A percentile compares a stretch with the other conserved stretches of the same genome.
These are phyloP conservation scores for Oryza nivara DNA, from an alignment of 176 grass and related monocot genomes.

Conservation along the genomic window DNA sequence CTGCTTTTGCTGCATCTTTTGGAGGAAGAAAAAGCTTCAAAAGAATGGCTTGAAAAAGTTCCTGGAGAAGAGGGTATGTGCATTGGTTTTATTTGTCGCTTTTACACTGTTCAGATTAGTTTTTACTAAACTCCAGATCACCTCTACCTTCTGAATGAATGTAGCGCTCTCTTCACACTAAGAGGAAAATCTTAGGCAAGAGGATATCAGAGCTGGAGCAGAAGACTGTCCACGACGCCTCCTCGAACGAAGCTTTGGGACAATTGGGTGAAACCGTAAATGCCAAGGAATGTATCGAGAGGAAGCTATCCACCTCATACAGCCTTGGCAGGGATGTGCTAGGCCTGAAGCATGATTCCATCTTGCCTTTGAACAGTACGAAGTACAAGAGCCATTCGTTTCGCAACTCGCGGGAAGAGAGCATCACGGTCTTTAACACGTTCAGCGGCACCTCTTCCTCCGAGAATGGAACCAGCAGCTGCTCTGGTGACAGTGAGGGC, in stretches of 20 bases:
- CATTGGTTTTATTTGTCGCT: not conserved
- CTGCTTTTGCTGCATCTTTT: slow-evolving; percentile 71
- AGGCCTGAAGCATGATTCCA: slow-evolving; percentile 37
- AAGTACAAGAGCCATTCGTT: slow-evolving; percentile 78
- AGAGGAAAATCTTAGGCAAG: slow-evolving; percentile 63
- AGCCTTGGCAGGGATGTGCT: slow-evolving; percentile 62
- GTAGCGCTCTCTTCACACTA: slow-evolving; percentile 66
- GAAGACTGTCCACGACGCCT: slow-evolving; percentile 51
- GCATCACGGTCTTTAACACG: slow-evolving; percentile 56
- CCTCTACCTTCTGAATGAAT: slow-evolving; percentile 32
- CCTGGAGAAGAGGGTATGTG: slow-evolving; percentile 71
- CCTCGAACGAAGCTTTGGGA: slow-evolving; percentile 53
- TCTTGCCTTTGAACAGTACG: slow-evolving; percentile 65
- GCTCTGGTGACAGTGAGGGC: slow-evolving; percentile 32
- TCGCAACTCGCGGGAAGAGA: slow-evolving; percentile 53
- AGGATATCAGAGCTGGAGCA: slow-evolving; percentile 71
- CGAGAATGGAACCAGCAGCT: slow-evolving; percentile 43
- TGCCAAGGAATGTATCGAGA: slow-evolving; percentile 70
- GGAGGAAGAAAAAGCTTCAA: slow-evolving; percentile 84
- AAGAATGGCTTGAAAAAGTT: slow-evolving; percentile 63
- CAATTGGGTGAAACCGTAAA: slow-evolving; percentile 73
- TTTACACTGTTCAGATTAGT: slow-evolving; percentile 20
- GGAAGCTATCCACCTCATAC: slow-evolving; percentile 62
- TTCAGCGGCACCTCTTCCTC: slow-evolving; percentile 55
- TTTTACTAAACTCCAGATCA: slow-evolving; percentile 10